Evolutionary conservation across 306 rosid genomes (phyloP).

Genomic region (Vachellia collinsii): DNA sequence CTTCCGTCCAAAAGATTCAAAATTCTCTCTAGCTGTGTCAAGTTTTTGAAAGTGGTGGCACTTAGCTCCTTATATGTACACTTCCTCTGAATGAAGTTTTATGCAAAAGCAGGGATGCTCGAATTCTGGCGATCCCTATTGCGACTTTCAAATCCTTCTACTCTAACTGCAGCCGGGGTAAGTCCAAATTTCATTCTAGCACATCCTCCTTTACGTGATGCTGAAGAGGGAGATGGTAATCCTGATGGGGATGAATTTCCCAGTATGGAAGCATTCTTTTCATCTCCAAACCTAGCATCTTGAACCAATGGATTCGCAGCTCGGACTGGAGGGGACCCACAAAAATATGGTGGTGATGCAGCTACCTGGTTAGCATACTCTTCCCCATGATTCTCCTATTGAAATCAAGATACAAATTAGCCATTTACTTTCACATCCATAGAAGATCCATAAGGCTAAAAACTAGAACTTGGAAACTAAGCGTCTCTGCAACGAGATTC

Average conservation of each 20-base stretch:
- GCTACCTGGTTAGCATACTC: slow-evolving; percentile 56
- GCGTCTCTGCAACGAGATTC: neutral
- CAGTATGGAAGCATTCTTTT: slow-evolving; percentile 43
- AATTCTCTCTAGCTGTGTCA: slow-evolving; percentile 52
- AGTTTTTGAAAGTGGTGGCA: slow-evolving; percentile 52
- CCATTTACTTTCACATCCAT: neutral
- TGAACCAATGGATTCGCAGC: slow-evolving; percentile 79
- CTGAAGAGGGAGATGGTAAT: slow-evolving; percentile 60
- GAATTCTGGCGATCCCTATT: slow-evolving; percentile 85
- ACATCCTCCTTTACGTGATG: slow-evolving; percentile 69
- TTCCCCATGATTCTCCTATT: slow-evolving; percentile 64
- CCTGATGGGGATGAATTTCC: slow-evolving; percentile 61
- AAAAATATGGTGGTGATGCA: slow-evolving; percentile 82
- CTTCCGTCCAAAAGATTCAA: slow-evolving; percentile 36
- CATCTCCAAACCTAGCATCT: slow-evolving; percentile 78
- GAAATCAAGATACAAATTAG: slow-evolving; percentile 21
- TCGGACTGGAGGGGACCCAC: slow-evolving; percentile 83
- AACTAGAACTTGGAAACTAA: neutral
- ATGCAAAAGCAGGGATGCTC: slow-evolving; percentile 79
- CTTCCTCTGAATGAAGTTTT: slow-evolving; percentile 51
- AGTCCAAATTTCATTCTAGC: slow-evolving; percentile 69
- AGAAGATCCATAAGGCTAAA: neutral
- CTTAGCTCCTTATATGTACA: slow-evolving; percentile 80
- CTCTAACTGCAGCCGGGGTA: slow-evolving; percentile 89
- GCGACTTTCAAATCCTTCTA: slow-evolving; percentile 93